phyloP scores from a whole-genome alignment of 1,284 basidiomycete species.

The Meripilus lineatus region DNA sequence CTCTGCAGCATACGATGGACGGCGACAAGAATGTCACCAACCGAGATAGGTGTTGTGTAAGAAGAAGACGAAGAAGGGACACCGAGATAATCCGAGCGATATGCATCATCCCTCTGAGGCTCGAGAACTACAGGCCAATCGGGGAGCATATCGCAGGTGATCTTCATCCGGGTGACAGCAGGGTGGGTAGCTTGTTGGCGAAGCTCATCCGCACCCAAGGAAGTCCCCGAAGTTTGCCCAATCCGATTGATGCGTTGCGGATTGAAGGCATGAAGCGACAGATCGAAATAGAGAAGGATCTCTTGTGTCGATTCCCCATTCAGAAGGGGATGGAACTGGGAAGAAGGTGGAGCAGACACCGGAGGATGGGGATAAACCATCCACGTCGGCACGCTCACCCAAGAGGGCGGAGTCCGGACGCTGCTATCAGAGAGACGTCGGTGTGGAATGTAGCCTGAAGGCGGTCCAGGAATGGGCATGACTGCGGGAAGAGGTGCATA shows the following conservation, averaged over 20 bases:
- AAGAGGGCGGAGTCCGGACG: slow-evolving; percentile 20
- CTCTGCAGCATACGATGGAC: slow-evolving; percentile 48
- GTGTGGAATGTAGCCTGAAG: slow-evolving; percentile 15
- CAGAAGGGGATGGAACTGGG: slow-evolving; percentile 48
- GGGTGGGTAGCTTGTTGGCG: slow-evolving; percentile 53
- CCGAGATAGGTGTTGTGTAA: slow-evolving; percentile 42
- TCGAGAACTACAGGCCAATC: slow-evolving; percentile 56
- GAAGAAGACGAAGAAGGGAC: slow-evolving; percentile 13
- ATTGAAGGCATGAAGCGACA: slow-evolving; percentile 40
- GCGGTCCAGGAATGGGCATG: slow-evolving; percentile 14
- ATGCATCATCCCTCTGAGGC: slow-evolving; percentile 16
- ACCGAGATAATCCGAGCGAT: slow-evolving; percentile 20
- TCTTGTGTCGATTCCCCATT: slow-evolving; percentile 43
- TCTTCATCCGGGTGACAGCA: slow-evolving; percentile 46
- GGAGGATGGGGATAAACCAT: slow-evolving; percentile 20
- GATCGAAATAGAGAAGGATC: slow-evolving; percentile 47
- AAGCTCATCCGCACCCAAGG: slow-evolving; percentile 40
- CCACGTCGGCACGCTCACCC: slow-evolving; percentile 19
- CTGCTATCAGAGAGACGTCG: slow-evolving; percentile 27
- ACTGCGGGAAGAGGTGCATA: slow-evolving; percentile 22
- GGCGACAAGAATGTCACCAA: slow-evolving; percentile 52
- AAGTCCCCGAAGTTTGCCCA: slow-evolving; percentile 28
- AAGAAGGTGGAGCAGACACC: slow-evolving; percentile 16
- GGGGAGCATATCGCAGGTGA: slow-evolving; percentile 51
- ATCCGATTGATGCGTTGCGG: slow-evolving; percentile 37